Conservation (phyloP, 2,329 filamentous ascomycete species). For the Alternaria postmessia region DNA sequence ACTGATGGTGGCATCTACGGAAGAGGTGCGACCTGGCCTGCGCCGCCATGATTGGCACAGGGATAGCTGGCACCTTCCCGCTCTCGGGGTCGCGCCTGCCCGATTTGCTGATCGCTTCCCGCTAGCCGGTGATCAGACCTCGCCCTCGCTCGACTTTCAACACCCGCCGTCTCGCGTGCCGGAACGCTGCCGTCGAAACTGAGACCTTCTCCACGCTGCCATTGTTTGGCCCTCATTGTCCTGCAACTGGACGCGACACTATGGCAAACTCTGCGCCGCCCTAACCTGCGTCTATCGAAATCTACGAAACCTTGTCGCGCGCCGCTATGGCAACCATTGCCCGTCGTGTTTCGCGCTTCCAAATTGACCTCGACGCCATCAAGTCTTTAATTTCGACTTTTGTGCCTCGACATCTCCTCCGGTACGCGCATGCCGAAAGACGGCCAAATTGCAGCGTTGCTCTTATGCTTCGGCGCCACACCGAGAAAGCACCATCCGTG, state of each 20-base stretch:
- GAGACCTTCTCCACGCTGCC: constrained; percentile 7
- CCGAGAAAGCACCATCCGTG: constrained; percentile 10
- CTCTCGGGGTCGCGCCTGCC: constrained; percentile 30
- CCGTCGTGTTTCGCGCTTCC: not conserved
- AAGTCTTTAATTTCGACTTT: constrained; percentile 1
- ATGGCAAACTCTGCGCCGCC: constrained; percentile 8
- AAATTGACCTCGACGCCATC: constrained; percentile 1
- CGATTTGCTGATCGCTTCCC: constrained; percentile 30
- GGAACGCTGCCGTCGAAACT: constrained; percentile 1
- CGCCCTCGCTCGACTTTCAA: constrained; percentile 25
- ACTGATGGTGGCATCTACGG: constrained; percentile 34
- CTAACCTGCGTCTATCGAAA: not conserved
- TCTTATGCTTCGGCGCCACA: constrained; percentile 5
- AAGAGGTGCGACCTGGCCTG: constrained; percentile 32
- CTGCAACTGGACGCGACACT: constrained; percentile 1
- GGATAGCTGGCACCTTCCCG: constrained; percentile 34
- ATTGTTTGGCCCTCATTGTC: not conserved
- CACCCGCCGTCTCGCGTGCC: constrained; percentile 16
- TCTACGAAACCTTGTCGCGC: constrained; percentile 10
- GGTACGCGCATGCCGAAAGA: constrained; percentile 20
- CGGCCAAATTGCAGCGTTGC: constrained; percentile 12
- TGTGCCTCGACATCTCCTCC: constrained; percentile 8
- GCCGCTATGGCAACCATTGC: not conserved
- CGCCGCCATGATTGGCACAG: constrained; percentile 41
- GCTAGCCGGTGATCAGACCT: constrained; percentile 46